These are phyloP conservation scores for Juglanconis sp. DNA, from an alignment of 2,329 filamentous ascomycete species.

Conservation along the genomic window DNA sequence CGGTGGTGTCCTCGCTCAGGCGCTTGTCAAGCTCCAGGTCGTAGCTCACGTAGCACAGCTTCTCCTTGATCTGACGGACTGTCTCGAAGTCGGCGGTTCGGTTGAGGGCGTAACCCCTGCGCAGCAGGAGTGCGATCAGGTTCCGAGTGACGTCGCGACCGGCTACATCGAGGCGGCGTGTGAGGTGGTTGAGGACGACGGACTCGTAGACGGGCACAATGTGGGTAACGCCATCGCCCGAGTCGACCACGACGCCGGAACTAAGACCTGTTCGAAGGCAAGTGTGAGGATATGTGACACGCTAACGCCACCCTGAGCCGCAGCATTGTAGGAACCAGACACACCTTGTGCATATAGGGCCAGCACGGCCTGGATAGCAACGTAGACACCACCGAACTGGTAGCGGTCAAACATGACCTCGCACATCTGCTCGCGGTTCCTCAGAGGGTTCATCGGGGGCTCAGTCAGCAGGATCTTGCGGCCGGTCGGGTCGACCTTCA, in stretches of 20 bases:
- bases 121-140: constrained; percentile 88
- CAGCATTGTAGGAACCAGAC: constrained; percentile 18
- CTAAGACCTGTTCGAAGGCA: constrained; percentile 59
- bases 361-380: constrained; percentile 94
- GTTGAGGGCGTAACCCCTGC: constrained; percentile 94
- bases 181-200: constrained; percentile 95
- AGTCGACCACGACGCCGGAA: constrained; percentile 97
- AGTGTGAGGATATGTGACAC: neutral
- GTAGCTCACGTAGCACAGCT: constrained; percentile 98
- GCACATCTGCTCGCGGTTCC: constrained; percentile 96
- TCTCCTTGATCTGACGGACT: constrained; percentile 98
- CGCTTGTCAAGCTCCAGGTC: constrained; percentile 95
- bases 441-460: constrained; percentile 95
- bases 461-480: constrained; percentile 98
- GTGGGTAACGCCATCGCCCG: constrained; percentile 95
- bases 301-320: neutral
- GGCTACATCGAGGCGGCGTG: constrained; percentile 87
- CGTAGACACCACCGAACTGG: constrained; percentile 93
- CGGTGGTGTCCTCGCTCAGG: constrained; percentile 94
- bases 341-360: constrained; percentile 93
- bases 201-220: constrained; percentile 99
- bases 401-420: constrained; percentile 99
- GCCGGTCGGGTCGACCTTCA: constrained; percentile 83
- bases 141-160: constrained; percentile 98
- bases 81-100: constrained; percentile 98